Evolutionary conservation across 2,329 filamentous ascomycete genomes (phyloP).

Genomic region (Polychaeton citri): DNA sequence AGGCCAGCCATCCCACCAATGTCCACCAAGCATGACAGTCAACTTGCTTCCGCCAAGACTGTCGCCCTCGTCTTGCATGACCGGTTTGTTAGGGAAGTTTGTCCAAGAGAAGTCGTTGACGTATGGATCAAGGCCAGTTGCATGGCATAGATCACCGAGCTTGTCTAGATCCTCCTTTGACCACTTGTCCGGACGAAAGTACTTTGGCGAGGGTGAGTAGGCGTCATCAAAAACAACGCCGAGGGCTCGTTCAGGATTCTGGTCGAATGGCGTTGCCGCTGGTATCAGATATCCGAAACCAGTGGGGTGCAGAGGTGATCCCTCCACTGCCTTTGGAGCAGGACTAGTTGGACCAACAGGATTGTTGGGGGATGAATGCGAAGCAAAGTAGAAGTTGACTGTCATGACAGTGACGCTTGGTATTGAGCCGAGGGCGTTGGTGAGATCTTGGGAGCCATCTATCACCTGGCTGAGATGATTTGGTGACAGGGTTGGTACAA

Average conservation of each 20-base stretch:
- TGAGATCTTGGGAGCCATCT: background rate
- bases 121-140: slow-evolving; percentile 8
- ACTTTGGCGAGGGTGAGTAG: slow-evolving; percentile 16
- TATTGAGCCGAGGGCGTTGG: slow-evolving; percentile 14
- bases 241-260: slow-evolving; percentile 72
- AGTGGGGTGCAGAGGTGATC: slow-evolving; percentile 40
- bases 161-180: slow-evolving; percentile 9
- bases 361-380: slow-evolving; percentile 30
- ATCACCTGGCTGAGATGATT: slow-evolving; percentile 11
- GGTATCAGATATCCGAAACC: slow-evolving; percentile 94
- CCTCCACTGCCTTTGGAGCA: background rate
- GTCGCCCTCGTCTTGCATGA: slow-evolving; percentile 15
- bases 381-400: slow-evolving; percentile 73
- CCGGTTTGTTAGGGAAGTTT: slow-evolving; percentile 18
- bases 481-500: slow-evolving; percentile 50
- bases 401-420: slow-evolving; percentile 63
- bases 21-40: slow-evolving; percentile 88
- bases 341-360: background rate
- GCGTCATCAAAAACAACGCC: slow-evolving; percentile 88
- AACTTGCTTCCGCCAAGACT: slow-evolving; percentile 57
- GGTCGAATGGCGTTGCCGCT: slow-evolving; percentile 50
- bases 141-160: slow-evolving; percentile 11
- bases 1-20: slow-evolving; percentile 65
- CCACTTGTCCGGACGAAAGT: slow-evolving; percentile 13
- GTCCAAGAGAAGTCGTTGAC: slow-evolving; percentile 22